Evolutionary conservation across 371 early-diverging fungal species (phyloP).

Genomic region (Mortierella sp.): DNA sequence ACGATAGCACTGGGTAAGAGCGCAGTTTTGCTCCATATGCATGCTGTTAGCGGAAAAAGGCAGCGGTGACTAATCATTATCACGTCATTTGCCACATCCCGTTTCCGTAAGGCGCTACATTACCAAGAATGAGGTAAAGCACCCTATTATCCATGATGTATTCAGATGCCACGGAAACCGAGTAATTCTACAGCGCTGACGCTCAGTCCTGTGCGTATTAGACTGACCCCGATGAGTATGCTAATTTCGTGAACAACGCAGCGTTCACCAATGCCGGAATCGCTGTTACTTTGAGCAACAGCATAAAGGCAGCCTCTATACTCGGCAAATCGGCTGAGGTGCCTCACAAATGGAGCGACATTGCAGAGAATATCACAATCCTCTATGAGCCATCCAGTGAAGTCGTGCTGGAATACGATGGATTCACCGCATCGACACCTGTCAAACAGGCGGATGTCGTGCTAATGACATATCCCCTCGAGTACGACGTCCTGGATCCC

Average conservation of each 20-base stretch:
- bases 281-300: conserved; percentile 40
- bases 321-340: conserved; percentile 25
- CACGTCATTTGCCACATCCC: too few species aligned
- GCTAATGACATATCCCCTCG: conserved; percentile 40
- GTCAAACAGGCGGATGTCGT: conserved; percentile 52
- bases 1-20: conserved; percentile 32
- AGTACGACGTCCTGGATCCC: conserved; percentile 25
- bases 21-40: too few species aligned
- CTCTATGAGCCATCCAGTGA: conserved; percentile 34
- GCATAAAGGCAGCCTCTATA: conserved; percentile 33
- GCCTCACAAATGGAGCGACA: conserved; percentile 39
- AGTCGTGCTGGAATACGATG: conserved; percentile 42
- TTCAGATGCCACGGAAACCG: too few species aligned
- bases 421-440: conserved; percentile 40
- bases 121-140: conserved; percentile 38
- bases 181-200: too few species aligned
- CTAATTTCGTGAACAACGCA: conserved; percentile 41
- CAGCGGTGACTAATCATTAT: too few species aligned
- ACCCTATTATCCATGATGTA: too few species aligned
- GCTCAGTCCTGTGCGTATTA: neutral
- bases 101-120: conserved; percentile 9
- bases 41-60: too few species aligned
- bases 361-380: conserved; percentile 35
- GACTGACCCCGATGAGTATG: conserved; percentile 52
- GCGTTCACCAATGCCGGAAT: conserved; percentile 47